These are phyloP conservation scores for Coprinopsis cinerea DNA, from an alignment of 768 basidiomycete genomes.

Conservation along the genomic window DNA sequence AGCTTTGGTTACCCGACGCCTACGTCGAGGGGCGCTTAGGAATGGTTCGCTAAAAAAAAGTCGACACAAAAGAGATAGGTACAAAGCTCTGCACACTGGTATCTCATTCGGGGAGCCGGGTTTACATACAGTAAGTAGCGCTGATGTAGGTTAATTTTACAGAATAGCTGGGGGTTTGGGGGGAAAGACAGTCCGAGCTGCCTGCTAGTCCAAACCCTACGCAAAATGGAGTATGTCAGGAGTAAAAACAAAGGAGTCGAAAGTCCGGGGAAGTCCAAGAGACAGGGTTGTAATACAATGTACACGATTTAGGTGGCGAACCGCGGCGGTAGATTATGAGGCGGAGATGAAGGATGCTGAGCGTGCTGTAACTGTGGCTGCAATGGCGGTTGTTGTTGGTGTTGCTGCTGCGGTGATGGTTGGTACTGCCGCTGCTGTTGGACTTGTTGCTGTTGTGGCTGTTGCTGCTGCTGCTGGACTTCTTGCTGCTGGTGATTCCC, in stretches of 20 bases:
- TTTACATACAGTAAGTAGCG: not conserved
- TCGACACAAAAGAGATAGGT: too few species aligned
- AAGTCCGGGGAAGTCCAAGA: not conserved
- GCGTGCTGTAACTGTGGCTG: conserved; percentile 15
- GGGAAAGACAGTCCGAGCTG: too few species aligned
- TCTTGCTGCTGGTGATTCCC: conserved; percentile 19
- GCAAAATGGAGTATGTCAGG: too few species aligned
- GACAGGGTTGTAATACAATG: not conserved
- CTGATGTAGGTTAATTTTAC: conserved; percentile 19
- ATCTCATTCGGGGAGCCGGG: too few species aligned
- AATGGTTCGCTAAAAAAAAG: not conserved
- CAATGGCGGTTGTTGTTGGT: not conserved
- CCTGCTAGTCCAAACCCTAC: too few species aligned
- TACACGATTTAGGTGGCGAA: conserved; percentile 11
- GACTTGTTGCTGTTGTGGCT: conserved; percentile 16
- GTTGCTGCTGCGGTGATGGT: too few species aligned
- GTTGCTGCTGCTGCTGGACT: conserved; percentile 15
- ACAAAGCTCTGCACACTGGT: too few species aligned
- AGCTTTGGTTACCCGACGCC: not conserved
- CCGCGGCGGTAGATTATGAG: conserved; percentile 16
- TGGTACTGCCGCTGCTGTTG: conserved; percentile 19
- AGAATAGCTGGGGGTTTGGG: not conserved
- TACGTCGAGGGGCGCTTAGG: too few species aligned
- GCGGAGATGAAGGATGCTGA: conserved; percentile 1
- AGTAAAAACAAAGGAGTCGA: too few species aligned